These are phyloP conservation scores for Neoarthrinium moseri DNA, from an alignment of 2,329 filamentous ascomycete genomes.

Conservation along the genomic window DNA sequence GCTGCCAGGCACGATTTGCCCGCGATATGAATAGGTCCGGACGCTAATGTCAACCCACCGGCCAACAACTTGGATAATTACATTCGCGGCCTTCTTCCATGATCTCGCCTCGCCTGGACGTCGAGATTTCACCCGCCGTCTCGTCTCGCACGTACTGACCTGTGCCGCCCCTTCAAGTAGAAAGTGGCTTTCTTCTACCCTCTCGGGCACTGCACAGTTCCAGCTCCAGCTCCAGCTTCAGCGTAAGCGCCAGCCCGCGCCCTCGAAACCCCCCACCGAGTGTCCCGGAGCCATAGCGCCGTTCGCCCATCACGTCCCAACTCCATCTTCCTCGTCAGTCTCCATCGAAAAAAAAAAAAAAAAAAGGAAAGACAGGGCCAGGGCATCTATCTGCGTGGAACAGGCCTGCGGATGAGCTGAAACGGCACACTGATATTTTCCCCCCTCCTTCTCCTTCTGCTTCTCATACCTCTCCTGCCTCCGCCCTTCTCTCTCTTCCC, in stretches of 20 bases:
- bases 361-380: background rate
- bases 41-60: background rate
- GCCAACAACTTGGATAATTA: background rate
- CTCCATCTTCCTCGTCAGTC: background rate
- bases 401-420: slow-evolving; percentile 24
- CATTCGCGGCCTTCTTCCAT: background rate
- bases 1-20: background rate
- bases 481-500: slow-evolving; percentile 13
- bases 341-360: background rate
- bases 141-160: background rate
- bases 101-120: too few species aligned
- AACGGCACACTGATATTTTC: slow-evolving; percentile 16
- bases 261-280: slow-evolving; percentile 15
- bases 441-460: slow-evolving; percentile 10
- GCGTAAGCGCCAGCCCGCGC: too few species aligned
- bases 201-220: too few species aligned
- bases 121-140: too few species aligned
- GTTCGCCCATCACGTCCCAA: slow-evolving; percentile 9
- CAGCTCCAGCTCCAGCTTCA: too few species aligned
- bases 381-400: slow-evolving; percentile 14
- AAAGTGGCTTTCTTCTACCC: too few species aligned
- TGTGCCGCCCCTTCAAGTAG: too few species aligned
- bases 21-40: background rate
- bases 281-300: slow-evolving; percentile 6
- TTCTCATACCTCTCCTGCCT: slow-evolving; percentile 7